A percentile compares a stretch with the other conserved stretches of the same genome.
phyloP scores from a whole-genome alignment of 768 basidiomycete genomes.

The Russula lepida region DNA sequence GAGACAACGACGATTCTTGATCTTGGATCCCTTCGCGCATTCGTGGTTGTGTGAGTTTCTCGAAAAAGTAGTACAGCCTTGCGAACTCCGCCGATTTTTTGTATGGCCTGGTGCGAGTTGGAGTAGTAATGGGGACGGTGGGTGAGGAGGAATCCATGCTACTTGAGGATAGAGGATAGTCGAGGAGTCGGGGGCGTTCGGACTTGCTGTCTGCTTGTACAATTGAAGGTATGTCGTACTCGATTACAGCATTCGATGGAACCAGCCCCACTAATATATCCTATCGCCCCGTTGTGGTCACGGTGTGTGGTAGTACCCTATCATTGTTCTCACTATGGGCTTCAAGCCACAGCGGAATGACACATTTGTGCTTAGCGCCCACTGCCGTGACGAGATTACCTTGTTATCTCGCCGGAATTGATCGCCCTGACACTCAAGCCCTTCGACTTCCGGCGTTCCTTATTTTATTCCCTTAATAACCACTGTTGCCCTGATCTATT shows the following conservation, averaged over 20 bases:
- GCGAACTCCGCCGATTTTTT: slow-evolving; percentile 20
- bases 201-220: background rate
- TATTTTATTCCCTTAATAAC: background rate
- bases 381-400: background rate
- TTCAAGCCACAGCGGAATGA: background rate
- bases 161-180: background rate
- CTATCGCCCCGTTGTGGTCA: slow-evolving; percentile 2
- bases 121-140: background rate
- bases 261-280: slow-evolving; percentile 2
- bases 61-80: slow-evolving; percentile 21
- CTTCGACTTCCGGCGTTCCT: too few relatives aligned
- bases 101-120: background rate
- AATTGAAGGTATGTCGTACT: background rate
- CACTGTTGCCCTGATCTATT: background rate
- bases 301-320: background rate
- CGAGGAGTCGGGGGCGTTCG: background rate
- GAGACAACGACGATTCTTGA: background rate
- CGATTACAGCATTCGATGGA: background rate
- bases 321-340: slow-evolving; percentile 14
- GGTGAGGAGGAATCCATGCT: slow-evolving; percentile 2
- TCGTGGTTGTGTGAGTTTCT: slow-evolving; percentile 18
- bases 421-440: too few relatives aligned
- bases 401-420: background rate
- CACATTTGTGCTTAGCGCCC: background rate
- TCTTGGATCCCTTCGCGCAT: background rate